These are phyloP conservation scores for Trichophaea hybrida DNA, from an alignment of 2,329 filamentous ascomycete species.

Conservation along the genomic window DNA sequence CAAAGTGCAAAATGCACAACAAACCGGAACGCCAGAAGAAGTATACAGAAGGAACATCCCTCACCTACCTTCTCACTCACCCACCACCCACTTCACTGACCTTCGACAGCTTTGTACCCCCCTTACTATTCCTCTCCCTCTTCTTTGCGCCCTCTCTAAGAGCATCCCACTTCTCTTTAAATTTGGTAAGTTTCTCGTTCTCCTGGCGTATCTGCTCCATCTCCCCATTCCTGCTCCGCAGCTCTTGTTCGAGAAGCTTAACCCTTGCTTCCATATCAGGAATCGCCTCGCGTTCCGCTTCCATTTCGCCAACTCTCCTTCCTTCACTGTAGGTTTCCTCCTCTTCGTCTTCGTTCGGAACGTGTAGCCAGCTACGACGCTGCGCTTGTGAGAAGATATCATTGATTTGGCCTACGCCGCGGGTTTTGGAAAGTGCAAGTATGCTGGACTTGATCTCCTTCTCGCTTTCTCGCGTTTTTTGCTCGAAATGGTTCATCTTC, in stretches of 20 bases:
- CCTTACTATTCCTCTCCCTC: constrained; percentile 14
- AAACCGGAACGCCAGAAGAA: no score
- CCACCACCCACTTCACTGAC: no score
- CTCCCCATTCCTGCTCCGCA: constrained; percentile 14
- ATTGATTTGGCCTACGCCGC: constrained; percentile 31
- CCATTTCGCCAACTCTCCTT: constrained; percentile 13
- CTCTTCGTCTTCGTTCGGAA: constrained; percentile 23
- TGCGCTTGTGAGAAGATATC: constrained; percentile 34
- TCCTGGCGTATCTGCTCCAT: constrained; percentile 36
- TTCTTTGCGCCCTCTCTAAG: constrained; percentile 43
- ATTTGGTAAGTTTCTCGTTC: constrained; percentile 53
- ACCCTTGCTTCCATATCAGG: constrained; percentile 27
- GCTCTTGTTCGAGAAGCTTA: constrained; percentile 17
- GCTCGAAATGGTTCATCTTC: constrained; percentile 83
- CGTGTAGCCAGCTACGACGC: constrained; percentile 23
- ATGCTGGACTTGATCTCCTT: constrained; percentile 50
- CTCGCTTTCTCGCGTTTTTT: constrained; percentile 49
- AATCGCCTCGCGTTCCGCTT: constrained; percentile 13
- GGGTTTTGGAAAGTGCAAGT: constrained; percentile 73
- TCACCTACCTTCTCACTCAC: no score
- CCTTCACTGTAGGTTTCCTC: constrained; percentile 16
- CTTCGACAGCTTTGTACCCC: not conserved
- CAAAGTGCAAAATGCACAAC: no score
- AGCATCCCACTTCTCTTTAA: constrained; percentile 53
- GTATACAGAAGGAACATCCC: no score